These are phyloP conservation scores for Triangularia verruculosa DNA, from an alignment of 2,329 filamentous ascomycete genomes.

Conservation along the genomic window DNA sequence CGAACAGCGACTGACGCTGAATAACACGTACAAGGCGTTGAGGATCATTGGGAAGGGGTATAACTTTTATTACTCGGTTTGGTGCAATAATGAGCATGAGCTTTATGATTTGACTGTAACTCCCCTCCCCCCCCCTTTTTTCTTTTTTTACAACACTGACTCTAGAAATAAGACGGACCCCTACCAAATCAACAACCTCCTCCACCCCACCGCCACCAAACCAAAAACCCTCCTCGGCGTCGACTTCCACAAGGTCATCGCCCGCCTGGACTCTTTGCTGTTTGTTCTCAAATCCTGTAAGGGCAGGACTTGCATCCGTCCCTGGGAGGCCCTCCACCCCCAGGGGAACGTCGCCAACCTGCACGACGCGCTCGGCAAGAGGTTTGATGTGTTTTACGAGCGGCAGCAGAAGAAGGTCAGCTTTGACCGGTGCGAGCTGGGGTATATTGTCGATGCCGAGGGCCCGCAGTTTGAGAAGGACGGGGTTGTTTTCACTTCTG, in stretches of 20 bases:
- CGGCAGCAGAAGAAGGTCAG: slow-evolving; percentile 46
- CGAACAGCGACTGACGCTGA: slow-evolving; percentile 27
- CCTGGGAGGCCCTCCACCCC: slow-evolving; percentile 58
- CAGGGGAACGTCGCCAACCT: slow-evolving; percentile 49
- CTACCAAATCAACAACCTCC: slow-evolving; percentile 48
- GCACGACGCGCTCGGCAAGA: slow-evolving; percentile 45
- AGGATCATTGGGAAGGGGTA: slow-evolving; percentile 54
- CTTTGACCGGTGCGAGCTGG: slow-evolving; percentile 53
- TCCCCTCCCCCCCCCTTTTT: slow-evolving; percentile 29
- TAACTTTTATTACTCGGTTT: slow-evolving; percentile 63
- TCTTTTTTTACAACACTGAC: background rate
- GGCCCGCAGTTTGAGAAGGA: slow-evolving; percentile 45
- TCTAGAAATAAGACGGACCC: slow-evolving; percentile 41
- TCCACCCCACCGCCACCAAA: slow-evolving; percentile 16
- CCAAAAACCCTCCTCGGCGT: slow-evolving; percentile 33
- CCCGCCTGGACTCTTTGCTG: slow-evolving; percentile 56
- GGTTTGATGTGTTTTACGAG: slow-evolving; percentile 54
- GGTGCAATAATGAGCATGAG: slow-evolving; percentile 67
- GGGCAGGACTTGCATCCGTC: slow-evolving; percentile 49
- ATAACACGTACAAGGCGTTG: slow-evolving; percentile 61
- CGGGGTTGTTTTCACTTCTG: slow-evolving; percentile 26
- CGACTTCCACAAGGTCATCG: slow-evolving; percentile 40
- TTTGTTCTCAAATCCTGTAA: slow-evolving; percentile 61
- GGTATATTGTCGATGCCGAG: slow-evolving; percentile 55
- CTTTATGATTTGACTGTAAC: slow-evolving; percentile 57